A percentile compares a stretch with the other conserved stretches of the same genome.
Evolutionary conservation across 306 rosid genomes (phyloP).

Genomic region (Trichosanthes cucumerina): DNA sequence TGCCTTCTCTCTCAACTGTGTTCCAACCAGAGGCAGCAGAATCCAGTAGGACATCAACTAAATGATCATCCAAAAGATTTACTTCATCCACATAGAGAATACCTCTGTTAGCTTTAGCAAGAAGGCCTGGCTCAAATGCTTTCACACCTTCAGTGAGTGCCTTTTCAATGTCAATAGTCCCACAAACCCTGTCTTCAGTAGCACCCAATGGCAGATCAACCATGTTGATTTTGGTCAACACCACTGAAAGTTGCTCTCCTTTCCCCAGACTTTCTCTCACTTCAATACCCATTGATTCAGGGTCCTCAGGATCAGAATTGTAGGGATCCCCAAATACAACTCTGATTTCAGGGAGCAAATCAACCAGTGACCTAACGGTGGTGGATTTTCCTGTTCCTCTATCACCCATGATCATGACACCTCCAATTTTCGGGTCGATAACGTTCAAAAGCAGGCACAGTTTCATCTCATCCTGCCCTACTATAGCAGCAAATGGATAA

Average conservation of each 20-base stretch:
- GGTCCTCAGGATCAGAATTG: conserved; percentile 91
- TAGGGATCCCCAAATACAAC: conserved; percentile 84
- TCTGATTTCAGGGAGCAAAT: conserved; percentile 83
- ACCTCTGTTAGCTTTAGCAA: conserved; percentile 93
- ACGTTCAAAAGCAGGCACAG: conserved; percentile 84
- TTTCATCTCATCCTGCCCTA: conserved; percentile 98
- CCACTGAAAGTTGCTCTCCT: conserved; percentile 58
- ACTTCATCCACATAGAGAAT: conserved; percentile 93
- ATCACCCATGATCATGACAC: conserved; percentile 98
- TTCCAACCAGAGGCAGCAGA: conserved; percentile 99
- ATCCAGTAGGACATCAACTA: conserved; percentile 86
- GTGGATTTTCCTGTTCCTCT: conserved; percentile 94
- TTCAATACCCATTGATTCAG: conserved; percentile 81
- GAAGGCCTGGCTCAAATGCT: conserved; percentile 91
- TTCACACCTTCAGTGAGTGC: conserved; percentile 93
- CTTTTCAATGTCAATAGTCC: conserved; percentile 92
- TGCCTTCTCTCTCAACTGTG: conserved; percentile 97
- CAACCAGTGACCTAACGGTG: conserved; percentile 73
- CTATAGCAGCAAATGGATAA: conserved; percentile 87
- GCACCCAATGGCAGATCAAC: conserved; percentile 96
- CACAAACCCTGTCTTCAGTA: conserved; percentile 92
- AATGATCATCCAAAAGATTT: conserved; percentile 88
- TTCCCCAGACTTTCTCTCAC: conserved; percentile 54
- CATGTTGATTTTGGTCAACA: conserved; percentile 73
- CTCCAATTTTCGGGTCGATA: conserved; percentile 92